Conservation (phyloP, 164 flowering plant species). For the Tetrastigma voinierianum region DNA sequence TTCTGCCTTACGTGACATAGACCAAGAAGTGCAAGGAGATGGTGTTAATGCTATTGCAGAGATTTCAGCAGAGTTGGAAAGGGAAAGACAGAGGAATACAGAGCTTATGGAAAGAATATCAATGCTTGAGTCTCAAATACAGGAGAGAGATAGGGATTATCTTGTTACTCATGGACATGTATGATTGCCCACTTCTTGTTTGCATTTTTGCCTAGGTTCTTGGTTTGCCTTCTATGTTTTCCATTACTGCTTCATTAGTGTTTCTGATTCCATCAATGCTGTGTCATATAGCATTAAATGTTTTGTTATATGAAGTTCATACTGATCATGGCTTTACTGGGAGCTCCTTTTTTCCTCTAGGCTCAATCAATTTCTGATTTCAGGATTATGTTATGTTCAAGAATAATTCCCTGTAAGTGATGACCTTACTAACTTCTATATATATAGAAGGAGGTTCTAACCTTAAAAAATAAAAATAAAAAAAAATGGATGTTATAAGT, state of each 20-base stretch:
- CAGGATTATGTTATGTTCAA: too few relatives aligned
- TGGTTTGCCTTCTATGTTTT: not conserved
- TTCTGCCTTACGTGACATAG: slow-evolving; percentile 33
- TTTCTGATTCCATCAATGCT: slow-evolving; percentile 1
- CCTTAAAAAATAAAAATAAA: too few relatives aligned
- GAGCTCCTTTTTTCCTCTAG: too few relatives aligned
- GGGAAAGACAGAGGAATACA: slow-evolving; percentile 48
- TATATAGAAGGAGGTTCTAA: too few relatives aligned
- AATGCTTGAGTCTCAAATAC: slow-evolving; percentile 46
- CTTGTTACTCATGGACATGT: slow-evolving; percentile 24
- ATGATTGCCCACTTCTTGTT: slow-evolving; percentile 7
- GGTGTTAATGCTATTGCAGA: slow-evolving; percentile 27
- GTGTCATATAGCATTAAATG: not conserved
- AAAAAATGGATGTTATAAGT: too few relatives aligned
- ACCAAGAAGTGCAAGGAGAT: slow-evolving; percentile 28
- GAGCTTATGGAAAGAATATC: slow-evolving; percentile 54
- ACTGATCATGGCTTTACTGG: too few relatives aligned
- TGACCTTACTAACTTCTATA: too few relatives aligned
- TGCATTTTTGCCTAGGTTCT: slow-evolving; percentile 1
- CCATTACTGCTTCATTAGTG: not conserved
- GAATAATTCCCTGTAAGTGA: too few relatives aligned
- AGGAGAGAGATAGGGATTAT: slow-evolving; percentile 25
- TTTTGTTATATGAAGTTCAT: too few relatives aligned
- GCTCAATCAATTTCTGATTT: too few relatives aligned
- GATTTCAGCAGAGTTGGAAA: slow-evolving; percentile 46